Evolutionary conservation across 805 yeast genomes (phyloP).

Genomic region (Zygotorulaspora chibaensis): DNA sequence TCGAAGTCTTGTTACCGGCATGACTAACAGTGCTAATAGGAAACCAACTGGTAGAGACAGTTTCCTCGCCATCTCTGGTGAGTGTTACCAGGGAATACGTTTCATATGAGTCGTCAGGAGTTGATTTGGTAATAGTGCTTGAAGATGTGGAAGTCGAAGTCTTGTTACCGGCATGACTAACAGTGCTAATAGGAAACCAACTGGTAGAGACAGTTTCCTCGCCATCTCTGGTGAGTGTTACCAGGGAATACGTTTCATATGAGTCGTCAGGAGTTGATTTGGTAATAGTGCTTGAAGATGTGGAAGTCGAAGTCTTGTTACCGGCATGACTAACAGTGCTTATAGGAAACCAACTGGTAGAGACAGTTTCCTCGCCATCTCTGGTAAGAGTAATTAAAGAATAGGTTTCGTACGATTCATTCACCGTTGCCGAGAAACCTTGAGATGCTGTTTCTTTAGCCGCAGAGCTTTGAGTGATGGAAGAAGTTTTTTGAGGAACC

Average conservation of each 20-base stretch:
- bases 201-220: slow-evolving; percentile 17
- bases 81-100: slow-evolving; percentile 19
- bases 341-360: slow-evolving; percentile 28
- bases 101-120: slow-evolving; percentile 1
- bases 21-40: slow-evolving; percentile 16
- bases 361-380: slow-evolving; percentile 21
- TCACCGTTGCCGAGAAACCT: background rate
- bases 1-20: background rate
- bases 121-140: background rate
- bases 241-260: slow-evolving; percentile 14
- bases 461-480: background rate
- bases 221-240: slow-evolving; percentile 18
- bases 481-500: background rate
- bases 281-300: no score
- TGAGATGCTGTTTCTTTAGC: background rate
- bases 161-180: background rate
- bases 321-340: background rate
- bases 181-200: slow-evolving; percentile 15
- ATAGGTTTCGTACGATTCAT: slow-evolving; percentile 5
- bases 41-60: slow-evolving; percentile 28
- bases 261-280: background rate
- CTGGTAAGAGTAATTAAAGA: slow-evolving; percentile 22
- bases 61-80: slow-evolving; percentile 21
- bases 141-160: background rate
- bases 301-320: no score